Evolutionary conservation across 352 stramenopile species (phyloP).

Genomic region (Paralagenidium karlingii): DNA sequence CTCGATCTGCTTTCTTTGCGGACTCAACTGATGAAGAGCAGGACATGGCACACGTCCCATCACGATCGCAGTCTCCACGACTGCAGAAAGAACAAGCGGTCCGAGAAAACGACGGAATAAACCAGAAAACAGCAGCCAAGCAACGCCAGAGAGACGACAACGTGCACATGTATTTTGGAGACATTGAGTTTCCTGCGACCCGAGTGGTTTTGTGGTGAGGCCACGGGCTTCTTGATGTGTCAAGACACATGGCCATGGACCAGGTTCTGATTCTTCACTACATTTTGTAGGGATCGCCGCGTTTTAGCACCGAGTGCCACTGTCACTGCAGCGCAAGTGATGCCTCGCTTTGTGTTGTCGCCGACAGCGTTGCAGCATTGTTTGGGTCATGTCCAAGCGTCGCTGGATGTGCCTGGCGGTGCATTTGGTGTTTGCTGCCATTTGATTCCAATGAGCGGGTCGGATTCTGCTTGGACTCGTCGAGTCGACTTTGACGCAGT

Average conservation of each 20-base stretch:
- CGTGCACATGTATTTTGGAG: constrained; percentile 27
- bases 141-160: no score
- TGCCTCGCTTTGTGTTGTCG: constrained; percentile 32
- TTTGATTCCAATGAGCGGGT: constrained; percentile 8
- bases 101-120: no score
- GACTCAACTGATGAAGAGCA: no score
- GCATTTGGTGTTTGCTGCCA: no score
- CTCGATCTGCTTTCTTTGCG: no score
- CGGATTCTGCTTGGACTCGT: background rate
- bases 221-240: background rate
- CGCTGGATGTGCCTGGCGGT: no score
- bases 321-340: constrained; percentile 24
- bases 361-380: constrained; percentile 33
- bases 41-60: no score
- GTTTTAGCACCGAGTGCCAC: constrained; percentile 21
- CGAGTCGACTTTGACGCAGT: background rate
- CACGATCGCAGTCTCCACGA: no score
- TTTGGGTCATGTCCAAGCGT: no score
- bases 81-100: no score
- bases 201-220: constrained; percentile 53
- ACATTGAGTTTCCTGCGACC: constrained; percentile 56
- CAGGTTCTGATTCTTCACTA: background rate
- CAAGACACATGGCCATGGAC: background rate
- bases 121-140: no score
- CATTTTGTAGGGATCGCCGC: constrained; percentile 37